Conservation (phyloP, 2,329 filamentous ascomycete genomes). For the Fusarium fujikuroi region DNA sequence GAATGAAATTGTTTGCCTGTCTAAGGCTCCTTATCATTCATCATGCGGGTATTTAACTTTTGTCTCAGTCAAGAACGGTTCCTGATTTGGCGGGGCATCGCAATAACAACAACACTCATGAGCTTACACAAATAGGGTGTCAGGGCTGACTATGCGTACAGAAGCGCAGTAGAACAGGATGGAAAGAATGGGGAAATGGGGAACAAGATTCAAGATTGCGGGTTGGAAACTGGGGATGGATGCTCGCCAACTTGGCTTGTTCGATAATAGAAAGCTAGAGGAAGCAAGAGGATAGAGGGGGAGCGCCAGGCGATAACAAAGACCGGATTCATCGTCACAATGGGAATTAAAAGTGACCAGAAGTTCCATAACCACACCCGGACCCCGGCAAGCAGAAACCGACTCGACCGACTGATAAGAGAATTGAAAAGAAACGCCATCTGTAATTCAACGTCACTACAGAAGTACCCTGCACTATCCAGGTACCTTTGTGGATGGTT, state of each 20-base stretch:
- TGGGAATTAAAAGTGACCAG: constrained; percentile 35
- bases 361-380: constrained; percentile 16
- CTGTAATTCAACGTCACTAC: constrained; percentile 24
- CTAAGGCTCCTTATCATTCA: constrained; percentile 38
- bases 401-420: constrained; percentile 44
- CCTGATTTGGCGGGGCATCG: constrained; percentile 24
- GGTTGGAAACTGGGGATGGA: constrained; percentile 33
- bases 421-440: constrained; percentile 32
- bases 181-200: constrained; percentile 40
- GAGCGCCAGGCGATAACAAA: constrained; percentile 34
- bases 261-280: background rate
- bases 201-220: constrained; percentile 27
- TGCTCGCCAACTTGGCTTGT: constrained; percentile 7
- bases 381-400: constrained; percentile 20
- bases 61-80: background rate
- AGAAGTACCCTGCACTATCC: constrained; percentile 21
- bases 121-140: constrained; percentile 1
- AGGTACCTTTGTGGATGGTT: constrained; percentile 21
- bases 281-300: constrained; percentile 24
- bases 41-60: constrained; percentile 1
- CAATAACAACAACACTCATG: background rate
- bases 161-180: constrained; percentile 24
- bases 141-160: constrained; percentile 9
- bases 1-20: constrained; percentile 22
- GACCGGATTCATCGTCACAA: constrained; percentile 33